These are phyloP conservation scores for Coniochaeta ligniaria DNA, from an alignment of 2,329 filamentous ascomycete genomes.

Conservation along the genomic window DNA sequence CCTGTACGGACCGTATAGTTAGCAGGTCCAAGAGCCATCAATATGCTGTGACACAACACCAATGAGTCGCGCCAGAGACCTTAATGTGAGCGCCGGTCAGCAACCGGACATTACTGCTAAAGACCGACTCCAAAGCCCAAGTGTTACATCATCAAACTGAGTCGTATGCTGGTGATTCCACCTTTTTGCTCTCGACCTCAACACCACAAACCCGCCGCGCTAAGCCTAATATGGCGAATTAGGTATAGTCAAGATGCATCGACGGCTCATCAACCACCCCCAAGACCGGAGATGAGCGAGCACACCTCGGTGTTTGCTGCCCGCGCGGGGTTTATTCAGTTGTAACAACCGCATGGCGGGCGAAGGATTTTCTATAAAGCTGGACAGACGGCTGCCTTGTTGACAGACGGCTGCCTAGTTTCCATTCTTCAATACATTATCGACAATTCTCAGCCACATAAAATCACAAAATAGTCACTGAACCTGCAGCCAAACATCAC, in stretches of 20 bases:
- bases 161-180: background rate
- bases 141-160: background rate
- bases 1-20: background rate
- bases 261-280: background rate
- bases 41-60: background rate
- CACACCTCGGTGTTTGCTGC: background rate
- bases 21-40: background rate
- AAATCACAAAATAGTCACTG: background rate
- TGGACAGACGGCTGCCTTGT: no score
- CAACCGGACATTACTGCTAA: background rate
- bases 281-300: background rate
- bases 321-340: background rate
- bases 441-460: background rate
- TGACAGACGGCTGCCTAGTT: no score
- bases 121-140: background rate
- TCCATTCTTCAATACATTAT: no score
- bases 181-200: background rate
- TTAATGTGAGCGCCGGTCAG: background rate
- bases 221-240: background rate
- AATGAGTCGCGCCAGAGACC: background rate
- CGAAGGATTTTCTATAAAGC: no score
- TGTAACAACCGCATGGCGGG: background rate
- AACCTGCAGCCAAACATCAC: background rate
- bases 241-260: background rate
- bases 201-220: background rate